phyloP scores from a whole-genome alignment of 768 basidiomycete species.

The Tremella yokohamensis region DNA sequence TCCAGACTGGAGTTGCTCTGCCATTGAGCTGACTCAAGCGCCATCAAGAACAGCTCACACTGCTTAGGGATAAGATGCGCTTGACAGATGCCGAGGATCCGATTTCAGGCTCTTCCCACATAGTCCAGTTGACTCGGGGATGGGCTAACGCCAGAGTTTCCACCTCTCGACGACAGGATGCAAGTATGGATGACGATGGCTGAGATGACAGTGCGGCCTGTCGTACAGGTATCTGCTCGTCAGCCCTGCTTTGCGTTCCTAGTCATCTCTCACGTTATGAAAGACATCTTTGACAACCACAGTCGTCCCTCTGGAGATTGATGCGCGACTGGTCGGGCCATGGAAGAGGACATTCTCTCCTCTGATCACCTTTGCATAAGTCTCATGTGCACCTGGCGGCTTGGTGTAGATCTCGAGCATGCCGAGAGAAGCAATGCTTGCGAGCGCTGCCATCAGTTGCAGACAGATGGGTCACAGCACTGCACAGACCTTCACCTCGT shows the following conservation, averaged over 20 bases:
- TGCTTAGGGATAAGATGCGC: slow-evolving; percentile 61
- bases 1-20: slow-evolving; percentile 66
- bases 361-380: slow-evolving; percentile 76
- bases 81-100: slow-evolving; percentile 15
- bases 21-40: neutral
- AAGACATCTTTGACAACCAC: slow-evolving; percentile 85
- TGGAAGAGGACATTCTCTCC: slow-evolving; percentile 69
- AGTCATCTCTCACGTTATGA: slow-evolving; percentile 61
- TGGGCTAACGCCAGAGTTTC: slow-evolving; percentile 71
- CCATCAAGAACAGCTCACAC: slow-evolving; percentile 56
- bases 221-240: slow-evolving; percentile 33
- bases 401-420: slow-evolving; percentile 79
- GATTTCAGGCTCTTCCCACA: slow-evolving; percentile 54
- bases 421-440: slow-evolving; percentile 74
- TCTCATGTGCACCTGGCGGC: slow-evolving; percentile 61
- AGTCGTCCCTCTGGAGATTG: slow-evolving; percentile 71
- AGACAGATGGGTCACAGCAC: neutral
- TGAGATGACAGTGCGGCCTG: slow-evolving; percentile 59
- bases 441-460: slow-evolving; percentile 60
- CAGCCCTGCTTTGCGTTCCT: neutral
- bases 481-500: slow-evolving; percentile 78
- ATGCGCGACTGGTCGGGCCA: slow-evolving; percentile 72
- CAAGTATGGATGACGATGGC: slow-evolving; percentile 60
- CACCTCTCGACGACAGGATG: slow-evolving; percentile 66
- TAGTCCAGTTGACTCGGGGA: slow-evolving; percentile 64